These are phyloP conservation scores for Eutrema heterophyllum DNA, from an alignment of 345 rosid genomes.

Conservation along the genomic window DNA sequence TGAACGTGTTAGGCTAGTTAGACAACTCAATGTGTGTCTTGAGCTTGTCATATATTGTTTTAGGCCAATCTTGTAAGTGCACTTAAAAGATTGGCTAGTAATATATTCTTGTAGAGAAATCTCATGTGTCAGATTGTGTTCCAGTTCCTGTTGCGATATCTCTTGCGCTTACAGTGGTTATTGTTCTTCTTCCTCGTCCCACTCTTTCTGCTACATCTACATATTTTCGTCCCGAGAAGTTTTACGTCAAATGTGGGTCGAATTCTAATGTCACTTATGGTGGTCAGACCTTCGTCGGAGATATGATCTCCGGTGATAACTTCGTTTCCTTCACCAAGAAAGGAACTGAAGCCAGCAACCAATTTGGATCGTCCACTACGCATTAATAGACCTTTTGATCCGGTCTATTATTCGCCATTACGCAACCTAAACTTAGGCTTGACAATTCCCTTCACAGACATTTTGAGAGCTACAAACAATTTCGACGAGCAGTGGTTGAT, in stretches of 20 bases:
- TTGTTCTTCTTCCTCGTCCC: constrained; percentile 21
- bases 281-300: constrained; percentile 33
- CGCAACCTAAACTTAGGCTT: constrained; percentile 13
- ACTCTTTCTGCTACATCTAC: constrained; percentile 8
- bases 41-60: too few species aligned
- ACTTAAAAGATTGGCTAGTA: too few species aligned
- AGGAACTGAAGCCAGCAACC: not conserved
- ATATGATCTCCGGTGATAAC: constrained; percentile 6
- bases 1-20: too few species aligned
- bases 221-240: constrained; percentile 34
- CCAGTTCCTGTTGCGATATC: too few species aligned
- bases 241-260: constrained; percentile 57
- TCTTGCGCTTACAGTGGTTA: too few species aligned
- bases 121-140: too few species aligned
- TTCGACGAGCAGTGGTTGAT: constrained; percentile 14
- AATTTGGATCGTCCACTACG: not conserved
- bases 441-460: too few species aligned
- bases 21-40: too few species aligned
- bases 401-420: not conserved
- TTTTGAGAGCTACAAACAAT: constrained; percentile 19
- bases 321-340: constrained; percentile 16
- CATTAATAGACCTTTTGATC: constrained; percentile 9
- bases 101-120: too few species aligned
- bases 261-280: not conserved
- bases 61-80: too few species aligned